phyloP scores from a whole-genome alignment of 768 basidiomycete genomes.

The Tulasnella sp. region DNA sequence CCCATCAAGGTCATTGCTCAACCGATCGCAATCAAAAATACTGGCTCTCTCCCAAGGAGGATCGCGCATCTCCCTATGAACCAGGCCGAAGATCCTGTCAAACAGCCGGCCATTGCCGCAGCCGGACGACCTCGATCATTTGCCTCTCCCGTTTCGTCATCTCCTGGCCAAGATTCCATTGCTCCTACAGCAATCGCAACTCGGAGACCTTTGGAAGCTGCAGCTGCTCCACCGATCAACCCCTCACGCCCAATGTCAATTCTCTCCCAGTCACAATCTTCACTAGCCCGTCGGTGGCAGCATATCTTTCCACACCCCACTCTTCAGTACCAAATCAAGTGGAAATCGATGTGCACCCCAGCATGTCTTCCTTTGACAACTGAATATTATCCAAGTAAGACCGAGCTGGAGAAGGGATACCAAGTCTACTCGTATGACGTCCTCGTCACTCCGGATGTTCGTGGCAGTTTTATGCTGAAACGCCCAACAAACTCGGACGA shows the following conservation, averaged over 20 bases:
- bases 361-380: constrained; percentile 84
- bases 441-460: constrained; percentile 74
- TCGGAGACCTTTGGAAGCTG: background rate
- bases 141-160: constrained; percentile 6
- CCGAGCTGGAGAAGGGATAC: constrained; percentile 68
- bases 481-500: constrained; percentile 42
- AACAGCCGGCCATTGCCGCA: background rate
- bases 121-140: background rate
- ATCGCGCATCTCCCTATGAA: background rate
- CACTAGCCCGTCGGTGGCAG: constrained; percentile 84
- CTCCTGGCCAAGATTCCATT: constrained; percentile 10
- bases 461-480: constrained; percentile 63
- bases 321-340: constrained; percentile 83
- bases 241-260: constrained; percentile 56
- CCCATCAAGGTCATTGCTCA: background rate
- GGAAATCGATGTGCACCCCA: constrained; percentile 79
- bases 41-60: background rate
- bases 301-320: constrained; percentile 67
- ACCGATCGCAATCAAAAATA: constrained; percentile 14
- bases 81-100: background rate
- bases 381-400: constrained; percentile 71
- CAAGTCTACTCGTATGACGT: constrained; percentile 84
- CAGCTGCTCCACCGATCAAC: constrained; percentile 41
- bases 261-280: constrained; percentile 55
- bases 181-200: background rate